These are phyloP conservation scores for Aspergillus mulundensis DNA, from an alignment of 495 filamentous ascomycete genomes.

Conservation along the genomic window DNA sequence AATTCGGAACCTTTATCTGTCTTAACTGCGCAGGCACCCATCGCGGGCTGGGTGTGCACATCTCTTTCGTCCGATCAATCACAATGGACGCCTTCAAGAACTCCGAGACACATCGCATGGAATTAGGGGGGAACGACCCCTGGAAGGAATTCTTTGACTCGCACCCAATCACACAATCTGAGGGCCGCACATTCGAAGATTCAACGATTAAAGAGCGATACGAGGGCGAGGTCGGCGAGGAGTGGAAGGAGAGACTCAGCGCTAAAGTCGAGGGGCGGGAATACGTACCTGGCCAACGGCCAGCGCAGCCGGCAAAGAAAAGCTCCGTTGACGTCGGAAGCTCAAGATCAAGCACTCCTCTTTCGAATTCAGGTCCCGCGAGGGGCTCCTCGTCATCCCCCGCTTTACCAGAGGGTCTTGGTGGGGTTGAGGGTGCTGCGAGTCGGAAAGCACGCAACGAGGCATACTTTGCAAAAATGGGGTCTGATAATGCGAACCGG, in stretches of 20 bases:
- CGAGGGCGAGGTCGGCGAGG: slow-evolving; percentile 80
- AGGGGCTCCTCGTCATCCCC: slow-evolving; percentile 31
- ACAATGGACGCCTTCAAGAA: slow-evolving; percentile 98
- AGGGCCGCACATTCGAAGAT: slow-evolving; percentile 64
- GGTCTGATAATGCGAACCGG: slow-evolving; percentile 72
- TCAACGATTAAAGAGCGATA: slow-evolving; percentile 78
- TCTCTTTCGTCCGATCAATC: slow-evolving; percentile 93
- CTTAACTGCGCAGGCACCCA: slow-evolving; percentile 93
- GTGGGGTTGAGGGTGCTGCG: slow-evolving; percentile 22
- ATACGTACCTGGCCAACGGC: slow-evolving; percentile 64
- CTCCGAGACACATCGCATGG: slow-evolving; percentile 81
- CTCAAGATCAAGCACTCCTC: slow-evolving; percentile 33
- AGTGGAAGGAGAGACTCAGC: slow-evolving; percentile 88
- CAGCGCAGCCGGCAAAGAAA: slow-evolving; percentile 32
- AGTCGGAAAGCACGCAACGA: slow-evolving; percentile 68
- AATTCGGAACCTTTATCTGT: slow-evolving; percentile 91
- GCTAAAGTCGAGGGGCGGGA: slow-evolving; percentile 81
- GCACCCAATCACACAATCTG: slow-evolving; percentile 59
- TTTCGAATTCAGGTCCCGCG: slow-evolving; percentile 18
- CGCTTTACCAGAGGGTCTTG: slow-evolving; percentile 11
- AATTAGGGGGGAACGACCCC: slow-evolving; percentile 76
- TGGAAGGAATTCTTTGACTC: slow-evolving; percentile 80
- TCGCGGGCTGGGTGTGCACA: slow-evolving; percentile 92
- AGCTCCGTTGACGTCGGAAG: slow-evolving; percentile 10
- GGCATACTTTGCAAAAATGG: slow-evolving; percentile 82